Evolutionary conservation across 768 basidiomycete species (phyloP).

Genomic region (Tubosaeta sp.): DNA sequence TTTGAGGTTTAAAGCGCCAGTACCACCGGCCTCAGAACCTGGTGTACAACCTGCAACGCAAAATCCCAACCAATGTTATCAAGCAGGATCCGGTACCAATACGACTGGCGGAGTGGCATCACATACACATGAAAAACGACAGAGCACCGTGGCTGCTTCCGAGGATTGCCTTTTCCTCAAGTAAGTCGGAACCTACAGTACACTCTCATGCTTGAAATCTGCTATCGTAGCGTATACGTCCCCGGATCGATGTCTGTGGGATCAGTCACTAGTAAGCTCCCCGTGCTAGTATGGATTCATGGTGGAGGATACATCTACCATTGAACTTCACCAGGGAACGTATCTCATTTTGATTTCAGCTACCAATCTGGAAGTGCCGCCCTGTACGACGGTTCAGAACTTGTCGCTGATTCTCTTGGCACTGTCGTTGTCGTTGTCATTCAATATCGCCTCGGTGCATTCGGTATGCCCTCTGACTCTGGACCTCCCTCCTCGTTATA

Average conservation of each 20-base stretch:
- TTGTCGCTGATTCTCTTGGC: too few relatives aligned
- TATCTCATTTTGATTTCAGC: neutral
- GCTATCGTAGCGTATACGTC: slow-evolving; percentile 7
- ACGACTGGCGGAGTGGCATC: slow-evolving; percentile 5
- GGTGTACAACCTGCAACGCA: slow-evolving; percentile 25
- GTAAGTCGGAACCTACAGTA: neutral
- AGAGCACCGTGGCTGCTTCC: too few relatives aligned
- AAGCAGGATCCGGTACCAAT: slow-evolving; percentile 7
- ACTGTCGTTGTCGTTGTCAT: slow-evolving; percentile 19
- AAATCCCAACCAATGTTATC: slow-evolving; percentile 2
- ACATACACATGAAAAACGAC: slow-evolving; percentile 5
- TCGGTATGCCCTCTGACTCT: too few relatives aligned
- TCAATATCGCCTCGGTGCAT: too few relatives aligned
- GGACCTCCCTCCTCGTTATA: too few relatives aligned
- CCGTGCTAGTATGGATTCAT: slow-evolving; percentile 11
- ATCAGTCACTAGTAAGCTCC: neutral
- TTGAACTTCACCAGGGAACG: too few relatives aligned
- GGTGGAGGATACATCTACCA: slow-evolving; percentile 41
- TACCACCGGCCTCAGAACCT: neutral
- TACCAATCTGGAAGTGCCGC: too few relatives aligned
- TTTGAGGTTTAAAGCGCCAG: neutral
- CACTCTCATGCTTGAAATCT: too few relatives aligned
- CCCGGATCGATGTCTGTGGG: slow-evolving; percentile 3
- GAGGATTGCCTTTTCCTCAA: too few relatives aligned
- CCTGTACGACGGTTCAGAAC: too few relatives aligned